Base-by-base conservation (phyloP, 23 red algal species). In the Cyanidium caldarium region DNA sequence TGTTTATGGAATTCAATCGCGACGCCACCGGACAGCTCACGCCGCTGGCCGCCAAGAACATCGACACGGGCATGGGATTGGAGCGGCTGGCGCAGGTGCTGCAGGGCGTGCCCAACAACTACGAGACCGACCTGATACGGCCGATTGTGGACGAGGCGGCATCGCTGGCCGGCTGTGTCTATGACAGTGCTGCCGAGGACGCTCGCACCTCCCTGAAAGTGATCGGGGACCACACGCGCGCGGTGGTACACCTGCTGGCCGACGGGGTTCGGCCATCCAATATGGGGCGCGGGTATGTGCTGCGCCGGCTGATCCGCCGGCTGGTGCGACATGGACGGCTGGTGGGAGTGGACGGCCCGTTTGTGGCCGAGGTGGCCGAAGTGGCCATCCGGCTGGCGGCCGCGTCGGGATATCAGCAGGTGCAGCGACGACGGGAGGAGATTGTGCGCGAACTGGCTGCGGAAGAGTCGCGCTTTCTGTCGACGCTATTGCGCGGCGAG, bases 1-100 rank as follows among this genome's bases (percentile, higher is more conserved):
- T 96, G 28, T 96, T 96, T 58, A 96, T 88, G 83, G 77, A 96
- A 72, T 85, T 71, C 42, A 68, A 79, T 51, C 44, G 91, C n/a
- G 80, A 86, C 44, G 46, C 74, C 20, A 30, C 69, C 0, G 83
- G 84, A 1, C 23, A 34, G 20, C 71, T 96, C 21, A 71, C 68
- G 3, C 79, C 73, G 3, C 83, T 96, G 25, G 41, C 34, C 15
- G 42, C 72, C 34, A 79, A 87, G 80, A 88, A 96, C 46, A 88
- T 96, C 56, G 91, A 96, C 70, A 96, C 91, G 30, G 91, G 91
- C 33, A 84, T 96, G 79, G 91, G 91, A 1, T 45, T 96, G 42
- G 91, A 96, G 34, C 72, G 91, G 28, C 61, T 96, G 67, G 80
- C 83, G 1, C 84, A 85, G 68, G 79, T 96, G 12, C 72, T 96